Percentiles rank a stretch among this genome's conserved stretches.
Conservation (phyloP, 352 stramenopile species). For the Globisporangium perplexum region DNA sequence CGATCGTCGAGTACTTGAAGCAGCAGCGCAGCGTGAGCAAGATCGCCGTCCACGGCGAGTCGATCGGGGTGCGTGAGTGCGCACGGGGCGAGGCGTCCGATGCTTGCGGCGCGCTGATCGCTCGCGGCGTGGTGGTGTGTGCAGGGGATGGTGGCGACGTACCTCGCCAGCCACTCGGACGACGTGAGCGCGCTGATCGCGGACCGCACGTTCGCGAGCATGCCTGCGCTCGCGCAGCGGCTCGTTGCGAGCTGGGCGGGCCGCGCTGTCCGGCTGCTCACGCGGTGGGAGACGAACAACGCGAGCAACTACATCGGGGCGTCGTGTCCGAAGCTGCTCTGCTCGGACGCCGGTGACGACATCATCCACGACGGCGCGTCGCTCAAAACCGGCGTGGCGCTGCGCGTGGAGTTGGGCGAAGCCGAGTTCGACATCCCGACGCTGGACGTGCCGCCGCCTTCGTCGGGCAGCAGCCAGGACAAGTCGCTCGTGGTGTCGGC, state of each 20-base stretch:
- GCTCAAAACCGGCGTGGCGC: constrained; percentile 72
- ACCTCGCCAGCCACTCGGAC: constrained; percentile 48
- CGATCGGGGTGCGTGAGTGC: constrained; percentile 41
- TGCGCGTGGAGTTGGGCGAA: constrained; percentile 60
- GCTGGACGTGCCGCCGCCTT: not conserved
- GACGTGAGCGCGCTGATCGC: constrained; percentile 66
- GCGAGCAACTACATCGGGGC: constrained; percentile 66
- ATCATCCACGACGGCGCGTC: constrained; percentile 82
- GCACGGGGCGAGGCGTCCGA: not conserved
- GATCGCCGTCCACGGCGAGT: constrained; percentile 79
- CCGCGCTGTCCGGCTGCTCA: constrained; percentile 50
- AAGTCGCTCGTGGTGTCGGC: not conserved
- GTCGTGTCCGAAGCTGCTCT: constrained; percentile 75
- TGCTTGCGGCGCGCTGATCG: not conserved
- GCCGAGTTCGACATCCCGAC: constrained; percentile 24
- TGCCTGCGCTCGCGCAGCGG: constrained; percentile 72
- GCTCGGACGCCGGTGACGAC: constrained; percentile 75
- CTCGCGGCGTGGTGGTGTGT: not conserved
- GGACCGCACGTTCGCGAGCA: constrained; percentile 75
- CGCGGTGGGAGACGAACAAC: constrained; percentile 80
- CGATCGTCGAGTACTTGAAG: constrained; percentile 70
- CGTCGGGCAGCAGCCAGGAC: constrained; percentile 5
- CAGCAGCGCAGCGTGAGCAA: constrained; percentile 37
- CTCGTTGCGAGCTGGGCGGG: constrained; percentile 77
- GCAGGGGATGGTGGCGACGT: constrained; percentile 65